Evolutionary conservation across 2,329 filamentous ascomycete species (phyloP).

Genomic region (Macrophomina pseudophaseolina): DNA sequence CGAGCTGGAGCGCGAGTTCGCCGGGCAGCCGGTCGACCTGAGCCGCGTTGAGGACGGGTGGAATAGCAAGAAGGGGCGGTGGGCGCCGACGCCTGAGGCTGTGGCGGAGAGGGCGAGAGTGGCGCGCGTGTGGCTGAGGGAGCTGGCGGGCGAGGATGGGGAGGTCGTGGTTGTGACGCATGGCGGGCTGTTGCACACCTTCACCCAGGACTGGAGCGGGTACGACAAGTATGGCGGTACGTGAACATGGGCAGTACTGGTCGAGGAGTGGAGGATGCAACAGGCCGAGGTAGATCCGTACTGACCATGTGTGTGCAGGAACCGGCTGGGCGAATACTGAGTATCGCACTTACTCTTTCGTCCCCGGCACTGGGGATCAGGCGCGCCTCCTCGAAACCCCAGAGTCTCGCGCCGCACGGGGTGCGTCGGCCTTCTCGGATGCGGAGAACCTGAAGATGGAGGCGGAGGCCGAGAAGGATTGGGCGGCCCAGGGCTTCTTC

Average conservation of each 20-base stretch:
- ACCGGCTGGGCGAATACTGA: slow-evolving; percentile 79
- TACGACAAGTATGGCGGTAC: slow-evolving; percentile 54
- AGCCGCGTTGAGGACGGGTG: slow-evolving; percentile 65
- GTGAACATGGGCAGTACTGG: background rate
- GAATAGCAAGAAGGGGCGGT: slow-evolving; percentile 65
- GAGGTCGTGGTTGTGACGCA: slow-evolving; percentile 81
- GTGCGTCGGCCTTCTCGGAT: slow-evolving; percentile 26
- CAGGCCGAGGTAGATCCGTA: too few species aligned
- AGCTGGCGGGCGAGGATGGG: slow-evolving; percentile 53
- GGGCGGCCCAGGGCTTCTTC: background rate
- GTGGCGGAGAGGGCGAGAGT: slow-evolving; percentile 66
- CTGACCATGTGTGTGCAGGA: slow-evolving; percentile 48
- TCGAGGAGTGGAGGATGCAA: background rate
- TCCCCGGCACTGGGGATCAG: slow-evolving; percentile 42
- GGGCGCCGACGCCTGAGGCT: slow-evolving; percentile 46
- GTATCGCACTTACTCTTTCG: slow-evolving; percentile 70
- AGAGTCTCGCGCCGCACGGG: slow-evolving; percentile 33
- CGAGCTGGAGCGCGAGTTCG: slow-evolving; percentile 66
- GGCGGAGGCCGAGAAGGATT: slow-evolving; percentile 11
- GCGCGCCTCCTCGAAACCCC: slow-evolving; percentile 42
- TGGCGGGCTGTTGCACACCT: slow-evolving; percentile 81
- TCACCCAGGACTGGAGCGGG: slow-evolving; percentile 81
- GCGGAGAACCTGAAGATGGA: slow-evolving; percentile 25
- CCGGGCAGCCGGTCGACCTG: slow-evolving; percentile 65
- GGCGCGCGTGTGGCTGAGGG: slow-evolving; percentile 63